phyloP scores from a whole-genome alignment of 1,139 yeast species.

The Yamadazyma diddensiae region DNA sequence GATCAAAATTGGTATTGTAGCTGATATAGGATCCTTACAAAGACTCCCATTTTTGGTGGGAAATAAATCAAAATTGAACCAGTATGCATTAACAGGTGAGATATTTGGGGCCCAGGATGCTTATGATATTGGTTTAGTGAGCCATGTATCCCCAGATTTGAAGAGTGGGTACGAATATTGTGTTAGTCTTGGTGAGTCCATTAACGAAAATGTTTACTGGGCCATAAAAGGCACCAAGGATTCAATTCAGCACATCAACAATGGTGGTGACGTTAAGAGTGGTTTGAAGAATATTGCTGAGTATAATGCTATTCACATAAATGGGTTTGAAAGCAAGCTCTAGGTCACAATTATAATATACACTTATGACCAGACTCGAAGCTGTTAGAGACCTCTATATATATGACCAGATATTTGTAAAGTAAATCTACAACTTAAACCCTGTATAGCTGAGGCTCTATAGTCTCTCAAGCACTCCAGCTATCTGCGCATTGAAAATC shows the following conservation, averaged over 20 bases:
- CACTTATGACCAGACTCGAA: too few relatives aligned
- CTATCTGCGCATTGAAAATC: too few relatives aligned
- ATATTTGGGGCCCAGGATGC: constrained; percentile 59
- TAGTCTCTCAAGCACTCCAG: too few relatives aligned
- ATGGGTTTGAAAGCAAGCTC: constrained; percentile 8
- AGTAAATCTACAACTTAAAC: too few relatives aligned
- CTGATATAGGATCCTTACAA: constrained; percentile 79
- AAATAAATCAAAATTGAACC: constrained; percentile 59
- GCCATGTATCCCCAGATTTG: constrained; percentile 44
- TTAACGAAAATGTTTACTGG: constrained; percentile 50
- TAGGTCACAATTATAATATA: background rate
- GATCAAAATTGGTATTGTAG: constrained; percentile 71
- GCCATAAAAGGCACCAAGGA: constrained; percentile 68
- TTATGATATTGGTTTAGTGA: constrained; percentile 50
- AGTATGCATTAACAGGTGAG: constrained; percentile 63
- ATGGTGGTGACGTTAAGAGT: constrained; percentile 41
- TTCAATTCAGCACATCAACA: constrained; percentile 51
- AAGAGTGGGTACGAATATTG: constrained; percentile 52
- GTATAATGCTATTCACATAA: constrained; percentile 43
- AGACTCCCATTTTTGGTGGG: constrained; percentile 56
- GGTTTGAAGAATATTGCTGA: constrained; percentile 55
- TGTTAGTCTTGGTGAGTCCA: constrained; percentile 45
- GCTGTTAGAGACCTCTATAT: too few relatives aligned
- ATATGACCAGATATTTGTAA: too few relatives aligned
- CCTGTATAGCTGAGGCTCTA: too few relatives aligned